Conservation (phyloP, 768 basidiomycete species). For the Mrakia blollopis region DNA sequence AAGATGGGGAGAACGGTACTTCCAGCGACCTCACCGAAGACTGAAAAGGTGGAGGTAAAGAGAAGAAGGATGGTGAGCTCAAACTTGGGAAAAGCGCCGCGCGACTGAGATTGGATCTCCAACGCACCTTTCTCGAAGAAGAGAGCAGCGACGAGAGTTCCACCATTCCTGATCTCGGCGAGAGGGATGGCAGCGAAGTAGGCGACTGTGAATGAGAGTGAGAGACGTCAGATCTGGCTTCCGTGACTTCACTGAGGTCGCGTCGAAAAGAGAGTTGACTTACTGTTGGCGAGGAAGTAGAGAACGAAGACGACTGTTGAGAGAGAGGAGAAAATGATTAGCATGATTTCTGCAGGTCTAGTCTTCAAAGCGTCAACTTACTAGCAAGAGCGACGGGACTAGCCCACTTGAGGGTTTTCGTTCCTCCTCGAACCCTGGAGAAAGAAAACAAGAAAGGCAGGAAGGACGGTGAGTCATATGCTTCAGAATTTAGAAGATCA, state of each 20-base stretch:
- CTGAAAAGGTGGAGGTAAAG: not conserved
- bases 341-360: too few species aligned
- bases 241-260: too few species aligned
- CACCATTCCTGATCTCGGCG: slow-evolving; percentile 60
- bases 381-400: slow-evolving; percentile 60
- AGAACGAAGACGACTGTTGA: slow-evolving; percentile 50
- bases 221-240: too few species aligned
- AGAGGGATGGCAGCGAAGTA: slow-evolving; percentile 67
- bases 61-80: not conserved
- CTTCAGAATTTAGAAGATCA: too few species aligned
- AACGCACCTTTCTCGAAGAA: slow-evolving; percentile 58
- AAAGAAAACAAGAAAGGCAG: too few species aligned
- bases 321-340: too few species aligned
- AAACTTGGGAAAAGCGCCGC: not conserved
- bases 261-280: too few species aligned
- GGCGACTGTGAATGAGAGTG: slow-evolving; percentile 46
- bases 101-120: too few species aligned
- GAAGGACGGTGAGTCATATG: too few species aligned
- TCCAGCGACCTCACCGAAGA: slow-evolving; percentile 59
- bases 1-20: slow-evolving; percentile 34
- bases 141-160: slow-evolving; percentile 63
- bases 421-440: slow-evolving; percentile 46
- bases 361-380: too few species aligned
- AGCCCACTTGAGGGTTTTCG: slow-evolving; percentile 65
- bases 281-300: slow-evolving; percentile 58